Evolutionary conservation across 306 rosid genomes (phyloP), one percentile per base, ranked within the genome.

Genomic region (Begonia loranthoides): DNA sequence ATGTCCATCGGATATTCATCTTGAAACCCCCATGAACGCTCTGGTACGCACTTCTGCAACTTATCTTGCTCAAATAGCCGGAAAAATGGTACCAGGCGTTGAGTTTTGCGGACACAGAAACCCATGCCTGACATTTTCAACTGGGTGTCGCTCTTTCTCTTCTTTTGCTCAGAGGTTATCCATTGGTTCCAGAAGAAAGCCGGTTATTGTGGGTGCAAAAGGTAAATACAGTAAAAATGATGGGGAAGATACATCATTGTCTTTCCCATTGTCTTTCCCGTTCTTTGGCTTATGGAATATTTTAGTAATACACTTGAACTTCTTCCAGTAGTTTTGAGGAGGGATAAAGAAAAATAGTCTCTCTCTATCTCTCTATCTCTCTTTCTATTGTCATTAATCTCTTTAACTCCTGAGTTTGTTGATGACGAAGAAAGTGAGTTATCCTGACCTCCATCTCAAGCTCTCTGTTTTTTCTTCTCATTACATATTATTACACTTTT

Each of bases 341-440:
- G 36, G 9, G 36, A 28, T 28, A 28, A 28, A 28, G 36, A 4
- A 28, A 28, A 28, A 5, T 8, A 28, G 5, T 28, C 36, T 28
- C 36, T 5, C 36, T 9, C 17, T 55, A 19, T 12, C n/a, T 21
- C 10, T 12, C 13, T 40, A 0, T 12, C 22, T 19, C 22, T 28
- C 9, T 28, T 8, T 28, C 36, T 4, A 7, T 28, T 28, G 6
- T 28, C 36, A 28, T 28, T 28, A 28, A 28, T 28, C 36, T 28
- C 9, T 24, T 24, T 28, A 28, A 4, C 36, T 28, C 94, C 94
- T 1, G 94, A 90, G 74, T 90, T 86, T 76, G 86, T 74, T 6
- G 94, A 86, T 50, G 94, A 57, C 0, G 88, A 86, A 10, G 95
- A 86, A 76, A 76, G 99, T 76, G 57, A 70, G 76, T 52, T 13